These are phyloP conservation scores for Rutstroemia sp. DNA, from an alignment of 2,329 filamentous ascomycete genomes.

Conservation along the genomic window DNA sequence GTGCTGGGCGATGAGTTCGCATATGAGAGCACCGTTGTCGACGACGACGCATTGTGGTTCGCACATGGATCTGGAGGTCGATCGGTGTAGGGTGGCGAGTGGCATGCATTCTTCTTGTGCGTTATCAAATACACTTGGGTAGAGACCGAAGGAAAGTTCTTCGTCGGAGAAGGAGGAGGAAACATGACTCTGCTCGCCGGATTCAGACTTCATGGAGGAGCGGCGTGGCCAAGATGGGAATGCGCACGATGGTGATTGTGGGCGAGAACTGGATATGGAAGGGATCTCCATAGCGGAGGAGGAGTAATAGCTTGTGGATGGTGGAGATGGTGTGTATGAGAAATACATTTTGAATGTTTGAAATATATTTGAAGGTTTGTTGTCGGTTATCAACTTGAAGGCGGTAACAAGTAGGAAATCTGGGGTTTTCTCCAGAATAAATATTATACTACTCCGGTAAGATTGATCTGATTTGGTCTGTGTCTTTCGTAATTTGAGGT, in stretches of 20 bases:
- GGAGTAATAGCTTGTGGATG: slow-evolving; percentile 19
- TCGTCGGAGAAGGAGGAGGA: slow-evolving; percentile 48
- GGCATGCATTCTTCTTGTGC: slow-evolving; percentile 37
- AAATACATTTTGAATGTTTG: slow-evolving; percentile 21
- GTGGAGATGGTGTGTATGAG: slow-evolving; percentile 23
- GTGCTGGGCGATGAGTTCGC: slow-evolving; percentile 24
- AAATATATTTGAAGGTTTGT: neutral
- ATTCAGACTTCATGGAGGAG: slow-evolving; percentile 36
- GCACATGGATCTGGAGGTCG: slow-evolving; percentile 18
- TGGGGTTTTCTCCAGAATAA: neutral
- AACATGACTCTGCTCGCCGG: slow-evolving; percentile 17
- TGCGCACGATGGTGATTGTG: slow-evolving; percentile 36
- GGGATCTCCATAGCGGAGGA: slow-evolving; percentile 25
- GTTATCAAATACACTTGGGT: slow-evolving; percentile 43
- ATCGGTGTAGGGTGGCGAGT: slow-evolving; percentile 28
- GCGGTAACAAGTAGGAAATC: neutral
- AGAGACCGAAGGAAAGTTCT: slow-evolving; percentile 39
- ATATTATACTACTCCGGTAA: neutral
- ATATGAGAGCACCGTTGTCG: slow-evolving; percentile 24
- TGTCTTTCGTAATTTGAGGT: neutral
- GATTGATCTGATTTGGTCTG: neutral
- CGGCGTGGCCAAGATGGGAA: slow-evolving; percentile 53
- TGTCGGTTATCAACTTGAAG: too few species aligned
- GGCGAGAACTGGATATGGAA: slow-evolving; percentile 14
- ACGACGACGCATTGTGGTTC: slow-evolving; percentile 19